These are phyloP conservation scores for Penicillium capsulatum DNA, from an alignment of 2,329 filamentous ascomycete genomes.

Conservation along the genomic window DNA sequence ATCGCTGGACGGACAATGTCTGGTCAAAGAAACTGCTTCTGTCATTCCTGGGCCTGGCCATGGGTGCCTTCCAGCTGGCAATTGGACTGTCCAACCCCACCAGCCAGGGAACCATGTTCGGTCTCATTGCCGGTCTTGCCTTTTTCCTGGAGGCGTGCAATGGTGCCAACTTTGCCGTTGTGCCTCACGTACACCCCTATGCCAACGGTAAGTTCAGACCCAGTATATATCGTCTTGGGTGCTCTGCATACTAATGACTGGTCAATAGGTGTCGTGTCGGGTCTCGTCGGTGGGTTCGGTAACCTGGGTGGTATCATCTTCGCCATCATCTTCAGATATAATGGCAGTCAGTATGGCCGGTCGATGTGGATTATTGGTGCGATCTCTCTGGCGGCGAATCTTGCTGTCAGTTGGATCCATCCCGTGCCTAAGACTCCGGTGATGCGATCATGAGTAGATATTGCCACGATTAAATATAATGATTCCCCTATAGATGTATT, in stretches of 20 bases:
- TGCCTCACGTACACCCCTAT: constrained; percentile 78
- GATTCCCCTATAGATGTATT: no score
- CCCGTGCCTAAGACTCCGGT: constrained; percentile 55
- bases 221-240: not conserved
- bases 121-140: constrained; percentile 70
- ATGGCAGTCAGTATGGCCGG: constrained; percentile 62
- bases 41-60: constrained; percentile 52
- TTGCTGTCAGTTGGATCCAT: constrained; percentile 61
- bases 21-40: constrained; percentile 64
- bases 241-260: not conserved
- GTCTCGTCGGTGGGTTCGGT: constrained; percentile 71
- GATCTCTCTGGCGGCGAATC: constrained; percentile 66
- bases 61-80: constrained; percentile 58
- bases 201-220: constrained; percentile 61
- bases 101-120: constrained; percentile 63
- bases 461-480: not conserved
- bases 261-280: constrained; percentile 59
- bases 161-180: constrained; percentile 78
- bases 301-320: constrained; percentile 85
- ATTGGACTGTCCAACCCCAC: constrained; percentile 63
- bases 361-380: constrained; percentile 79
- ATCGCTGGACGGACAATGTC: constrained; percentile 48
- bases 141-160: constrained; percentile 83
- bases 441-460: constrained; percentile 7
- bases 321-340: constrained; percentile 76